Evolutionary conservation across 805 yeast genomes (phyloP), one percentile per base, ranked within the genome.

Genomic region (Myxozyma monticola): DNA sequence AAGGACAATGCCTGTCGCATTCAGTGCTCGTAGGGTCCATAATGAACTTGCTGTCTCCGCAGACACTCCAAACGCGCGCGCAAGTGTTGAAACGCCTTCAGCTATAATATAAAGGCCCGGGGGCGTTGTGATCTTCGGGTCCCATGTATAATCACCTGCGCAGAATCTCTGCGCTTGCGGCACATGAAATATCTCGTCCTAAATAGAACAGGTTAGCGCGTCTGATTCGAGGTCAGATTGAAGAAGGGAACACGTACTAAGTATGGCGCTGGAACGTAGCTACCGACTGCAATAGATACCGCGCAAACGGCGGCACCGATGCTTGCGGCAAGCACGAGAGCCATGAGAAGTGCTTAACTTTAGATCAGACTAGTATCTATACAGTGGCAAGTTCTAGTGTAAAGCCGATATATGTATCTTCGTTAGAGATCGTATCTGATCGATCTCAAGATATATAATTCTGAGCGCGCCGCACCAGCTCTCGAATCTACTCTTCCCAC

Each of bases 51-150:
- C n/a, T 6, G n/a, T n/a, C n/a, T 6, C 30, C 6, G n/a, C n/a
- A n/a, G n/a, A n/a, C n/a, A n/a, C n/a, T 17, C 24, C 35, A 59
- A 37, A 5, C 42, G 25, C 20, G 51, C 15, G 25, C 37, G 44
- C 14, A 38, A 30, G 35, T 48, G 17, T 17, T 15, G 6, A 38
- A 3, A 30, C 21, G 18, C 20, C 21, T 14, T 33, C 18, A 1
- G 49, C 42, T 29, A 55, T 49, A 20, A 41, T 8, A 33, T 54
- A 54, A 5, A 91, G 71, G 0, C 98, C 99, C 0, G 98, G 98
- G 1, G 99, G 99, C 0, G 99, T 93, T 1, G 99, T 91, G 64
- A 93, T 88, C 64, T 91, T 90, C 10, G 81, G 76, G 66, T 93
- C 88, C 96, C 96, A 89, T n/a, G 56, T 46, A 69, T 81, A 88